A percentile compares a stretch with the other conserved stretches of the same genome.
Evolutionary conservation across 2,329 filamentous ascomycete genomes (phyloP).

Genomic region (Colletotrichum sojae): DNA sequence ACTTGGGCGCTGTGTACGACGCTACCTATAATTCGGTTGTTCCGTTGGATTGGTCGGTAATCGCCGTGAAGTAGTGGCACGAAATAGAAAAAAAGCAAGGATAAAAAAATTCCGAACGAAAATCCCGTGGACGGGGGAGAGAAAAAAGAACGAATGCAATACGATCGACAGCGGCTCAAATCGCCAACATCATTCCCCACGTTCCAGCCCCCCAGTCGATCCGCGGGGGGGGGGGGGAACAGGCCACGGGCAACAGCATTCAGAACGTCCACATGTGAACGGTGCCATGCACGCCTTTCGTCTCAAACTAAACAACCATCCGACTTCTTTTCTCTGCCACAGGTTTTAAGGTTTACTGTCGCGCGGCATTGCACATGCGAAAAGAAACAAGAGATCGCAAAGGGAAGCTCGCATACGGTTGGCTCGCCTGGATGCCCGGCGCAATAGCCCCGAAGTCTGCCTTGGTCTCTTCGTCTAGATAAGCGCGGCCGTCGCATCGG

Average conservation of each 20-base stretch:
- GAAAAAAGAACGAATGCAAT: conserved; percentile 27
- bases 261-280: too few relatives aligned
- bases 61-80: background rate
- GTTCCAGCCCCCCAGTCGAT: conserved; percentile 17
- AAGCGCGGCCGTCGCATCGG: conserved; percentile 26
- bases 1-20: too few relatives aligned
- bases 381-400: background rate
- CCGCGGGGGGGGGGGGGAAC: background rate
- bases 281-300: too few relatives aligned
- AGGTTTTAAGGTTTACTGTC: conserved; percentile 3
- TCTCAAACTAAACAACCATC: background rate
- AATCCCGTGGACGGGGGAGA: background rate
- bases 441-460: conserved; percentile 6
- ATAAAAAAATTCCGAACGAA: background rate
- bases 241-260: background rate
- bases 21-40: too few relatives aligned
- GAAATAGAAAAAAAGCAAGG: background rate
- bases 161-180: conserved; percentile 39
- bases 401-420: background rate
- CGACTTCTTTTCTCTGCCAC: background rate
- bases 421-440: background rate
- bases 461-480: conserved; percentile 13
- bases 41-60: background rate
- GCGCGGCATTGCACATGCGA: conserved; percentile 16
- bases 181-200: conserved; percentile 13